Evolutionary conservation across 1,139 yeast genomes (phyloP).

Genomic region (Eremothecium gossypii): DNA sequence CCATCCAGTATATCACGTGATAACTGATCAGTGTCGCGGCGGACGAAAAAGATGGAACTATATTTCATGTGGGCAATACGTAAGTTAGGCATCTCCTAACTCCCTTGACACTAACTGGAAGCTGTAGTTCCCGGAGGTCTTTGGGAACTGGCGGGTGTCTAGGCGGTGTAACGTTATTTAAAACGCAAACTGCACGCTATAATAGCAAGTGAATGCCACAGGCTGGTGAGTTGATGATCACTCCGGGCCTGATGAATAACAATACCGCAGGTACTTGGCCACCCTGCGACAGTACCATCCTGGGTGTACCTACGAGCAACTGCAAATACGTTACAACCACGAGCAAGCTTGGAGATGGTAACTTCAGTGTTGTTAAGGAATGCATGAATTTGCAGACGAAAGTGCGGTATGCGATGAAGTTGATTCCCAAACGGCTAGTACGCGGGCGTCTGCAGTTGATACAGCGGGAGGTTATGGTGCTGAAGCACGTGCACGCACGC

Average conservation of each 20-base stretch:
- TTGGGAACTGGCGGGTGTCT: too few relatives aligned
- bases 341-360: slow-evolving; percentile 28
- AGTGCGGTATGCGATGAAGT: slow-evolving; percentile 28
- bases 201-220: too few relatives aligned
- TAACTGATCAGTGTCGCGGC: too few relatives aligned
- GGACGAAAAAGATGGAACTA: too few relatives aligned
- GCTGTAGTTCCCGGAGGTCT: too few relatives aligned
- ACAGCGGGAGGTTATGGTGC: slow-evolving; percentile 26
- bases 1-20: background rate
- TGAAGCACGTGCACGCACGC: slow-evolving; percentile 19
- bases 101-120: too few relatives aligned
- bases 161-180: too few relatives aligned
- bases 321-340: slow-evolving; percentile 24
- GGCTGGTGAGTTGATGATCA: too few relatives aligned
- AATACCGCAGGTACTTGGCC: slow-evolving; percentile 7
- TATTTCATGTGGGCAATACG: too few relatives aligned
- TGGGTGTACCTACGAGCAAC: slow-evolving; percentile 9
- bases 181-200: too few relatives aligned
- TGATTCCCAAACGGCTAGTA: slow-evolving; percentile 23
- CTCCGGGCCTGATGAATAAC: too few relatives aligned
- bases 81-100: too few relatives aligned
- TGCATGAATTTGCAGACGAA: slow-evolving; percentile 26
- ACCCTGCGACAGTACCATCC: slow-evolving; percentile 2
- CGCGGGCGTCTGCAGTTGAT: slow-evolving; percentile 25
- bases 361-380: slow-evolving; percentile 29